Base-by-base conservation (phyloP, 2,329 filamentous ascomycete genomes). In the Verticillium tricorpus region DNA sequence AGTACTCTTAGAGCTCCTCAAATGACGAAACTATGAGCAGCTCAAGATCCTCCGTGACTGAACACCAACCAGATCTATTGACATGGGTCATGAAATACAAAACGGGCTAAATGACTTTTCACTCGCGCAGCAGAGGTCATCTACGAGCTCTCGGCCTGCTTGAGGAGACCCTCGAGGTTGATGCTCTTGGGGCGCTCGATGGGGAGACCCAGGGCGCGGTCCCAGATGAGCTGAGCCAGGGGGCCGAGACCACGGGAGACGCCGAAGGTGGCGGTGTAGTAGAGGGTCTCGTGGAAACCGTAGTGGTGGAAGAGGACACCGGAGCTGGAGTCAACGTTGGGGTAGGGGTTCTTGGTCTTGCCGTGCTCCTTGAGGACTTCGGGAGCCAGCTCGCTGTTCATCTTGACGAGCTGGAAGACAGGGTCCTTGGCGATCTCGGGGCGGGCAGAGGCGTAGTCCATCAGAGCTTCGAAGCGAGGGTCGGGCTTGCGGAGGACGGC, bases 131-230 rank as follows among this genome's bases (percentile, higher is more conserved):
- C 28, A 32, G 28, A 32, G 14, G 14, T 17, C 15, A 3, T 9
- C 32, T 32, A 82, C 65, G 78, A 69, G 31, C 73, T 73, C 73
- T 85, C 82, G 37, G 82, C 85, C 72, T 85, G 75, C 76, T 93
- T 89, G 68, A 97, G 79, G 68, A 99, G 80, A 12, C 94, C 94
- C 75, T 91, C 84, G 61, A 99, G 82, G 78, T 97, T 95, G 74
- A 98, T 96, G 78, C 92, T 96, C 90, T 99, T 99, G 58, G 95
- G 95, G 65, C 94, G 85, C 87, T 99, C 95, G 72, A 99, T 99
- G 12, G 95, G 95, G 73, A 98, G 81, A 60, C 95, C 95, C 65
- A 99, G 79, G 17, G 93, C 93, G 58, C 95, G 87, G 76, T 98
- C 94, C 95, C 95, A 98, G 74, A 99, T 90, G 66, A 99, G 83